phyloP scores from a whole-genome alignment of 768 basidiomycete genomes.

The Paxillus involutus region DNA sequence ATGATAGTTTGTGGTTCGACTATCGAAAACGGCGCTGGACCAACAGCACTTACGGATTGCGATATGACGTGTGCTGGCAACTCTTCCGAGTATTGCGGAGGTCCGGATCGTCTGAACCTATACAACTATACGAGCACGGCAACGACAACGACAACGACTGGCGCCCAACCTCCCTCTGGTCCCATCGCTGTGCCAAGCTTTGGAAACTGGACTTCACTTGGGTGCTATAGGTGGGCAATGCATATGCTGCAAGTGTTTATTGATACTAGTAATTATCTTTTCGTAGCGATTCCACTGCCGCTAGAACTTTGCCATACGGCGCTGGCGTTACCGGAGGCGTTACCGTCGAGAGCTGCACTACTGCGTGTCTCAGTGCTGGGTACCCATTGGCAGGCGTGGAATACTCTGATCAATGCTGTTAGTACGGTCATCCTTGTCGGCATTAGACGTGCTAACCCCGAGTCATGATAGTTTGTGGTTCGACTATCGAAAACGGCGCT shows the following conservation, averaged over 20 bases:
- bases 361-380: slow-evolving; percentile 43
- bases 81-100: slow-evolving; percentile 65
- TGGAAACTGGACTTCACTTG: slow-evolving; percentile 67
- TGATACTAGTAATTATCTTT: not conserved
- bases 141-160: slow-evolving; percentile 31
- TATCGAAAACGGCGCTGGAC: slow-evolving; percentile 22
- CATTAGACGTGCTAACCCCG: slow-evolving; percentile 38
- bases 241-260: not conserved
- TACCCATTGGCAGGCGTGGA: slow-evolving; percentile 47
- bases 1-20: slow-evolving; percentile 17
- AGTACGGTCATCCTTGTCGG: slow-evolving; percentile 13
- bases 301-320: slow-evolving; percentile 34
- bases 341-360: slow-evolving; percentile 48
- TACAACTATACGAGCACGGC: slow-evolving; percentile 72
- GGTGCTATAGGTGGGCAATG: slow-evolving; percentile 66
- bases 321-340: slow-evolving; percentile 41
- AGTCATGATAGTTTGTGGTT: slow-evolving; percentile 31
- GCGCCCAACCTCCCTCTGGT: slow-evolving; percentile 49
- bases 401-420: slow-evolving; percentile 50
- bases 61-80: slow-evolving; percentile 30
- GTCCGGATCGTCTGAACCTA: slow-evolving; percentile 61
- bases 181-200: slow-evolving; percentile 54
- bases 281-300: slow-evolving; percentile 32
- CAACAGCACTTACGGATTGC: slow-evolving; percentile 51
- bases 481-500: slow-evolving; percentile 18